Conservation (phyloP, 768 basidiomycete genomes). For the Lenzites betulinus region DNA sequence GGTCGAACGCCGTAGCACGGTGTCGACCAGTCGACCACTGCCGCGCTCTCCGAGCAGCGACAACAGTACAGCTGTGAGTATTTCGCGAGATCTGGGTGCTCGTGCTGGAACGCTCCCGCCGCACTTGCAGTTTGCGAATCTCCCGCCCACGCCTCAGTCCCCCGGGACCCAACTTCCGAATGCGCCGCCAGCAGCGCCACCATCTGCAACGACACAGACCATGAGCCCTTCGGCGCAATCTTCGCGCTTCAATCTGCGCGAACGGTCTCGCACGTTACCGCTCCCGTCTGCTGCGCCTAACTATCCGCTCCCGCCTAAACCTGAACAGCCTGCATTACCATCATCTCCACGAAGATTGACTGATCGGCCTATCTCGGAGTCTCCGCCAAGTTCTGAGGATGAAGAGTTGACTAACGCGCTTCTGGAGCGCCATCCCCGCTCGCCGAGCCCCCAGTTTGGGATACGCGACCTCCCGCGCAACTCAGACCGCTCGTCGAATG, state of each 20-base stretch:
- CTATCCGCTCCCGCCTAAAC: conserved; percentile 14
- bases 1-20: conserved; percentile 27
- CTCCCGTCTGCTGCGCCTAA: conserved; percentile 16
- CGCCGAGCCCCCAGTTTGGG: conserved; percentile 39
- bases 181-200: background rate
- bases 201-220: background rate
- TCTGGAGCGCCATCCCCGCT: conserved; percentile 13
- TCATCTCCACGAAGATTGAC: background rate
- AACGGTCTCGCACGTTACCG: conserved; percentile 18
- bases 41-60: conserved; percentile 1
- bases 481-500: conserved; percentile 10
- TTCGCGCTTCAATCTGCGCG: conserved; percentile 9
- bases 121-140: conserved; percentile 20
- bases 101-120: conserved; percentile 20
- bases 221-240: background rate
- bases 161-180: background rate
- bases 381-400: conserved; percentile 21
- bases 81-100: background rate
- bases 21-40: conserved; percentile 13
- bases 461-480: conserved; percentile 45
- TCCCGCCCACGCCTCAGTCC: conserved; percentile 7
- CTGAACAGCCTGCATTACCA: background rate
- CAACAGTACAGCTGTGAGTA: background rate
- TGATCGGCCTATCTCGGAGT: background rate
- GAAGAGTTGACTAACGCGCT: conserved; percentile 23